Evolutionary conservation across 1,139 yeast genomes (phyloP).

Genomic region (Blastobotrys arbuscula): DNA sequence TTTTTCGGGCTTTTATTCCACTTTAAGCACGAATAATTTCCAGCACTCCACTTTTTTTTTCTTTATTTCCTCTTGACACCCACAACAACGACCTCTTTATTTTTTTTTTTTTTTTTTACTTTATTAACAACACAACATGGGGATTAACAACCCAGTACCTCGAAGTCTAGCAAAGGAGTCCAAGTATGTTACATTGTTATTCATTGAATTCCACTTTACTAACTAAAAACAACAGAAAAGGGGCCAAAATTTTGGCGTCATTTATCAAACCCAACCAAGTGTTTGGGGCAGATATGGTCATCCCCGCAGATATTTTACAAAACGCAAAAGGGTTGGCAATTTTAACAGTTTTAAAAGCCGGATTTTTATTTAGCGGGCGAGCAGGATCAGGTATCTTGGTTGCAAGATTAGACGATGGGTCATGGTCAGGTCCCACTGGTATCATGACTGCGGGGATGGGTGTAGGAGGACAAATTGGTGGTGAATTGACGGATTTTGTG

Average conservation of each 20-base stretch:
- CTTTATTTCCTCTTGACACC: not conserved
- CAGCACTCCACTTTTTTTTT: not conserved
- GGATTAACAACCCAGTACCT: conserved; percentile 92
- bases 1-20: too few species aligned
- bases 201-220: not conserved
- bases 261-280: conserved; percentile 95
- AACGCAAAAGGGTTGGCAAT: conserved; percentile 92
- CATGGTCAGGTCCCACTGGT: conserved; percentile 98
- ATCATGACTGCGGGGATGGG: conserved; percentile 97
- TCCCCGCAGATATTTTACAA: conserved; percentile 82
- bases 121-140: conserved; percentile 38
- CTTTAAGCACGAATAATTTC: too few species aligned
- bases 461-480: conserved; percentile 96
- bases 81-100: conserved; percentile 1
- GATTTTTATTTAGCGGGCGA: conserved; percentile 91
- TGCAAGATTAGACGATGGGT: conserved; percentile 88
- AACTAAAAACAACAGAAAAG: conserved; percentile 50
- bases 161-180: conserved; percentile 83
- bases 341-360: conserved; percentile 93
- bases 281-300: conserved; percentile 79
- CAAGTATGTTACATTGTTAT: conserved; percentile 47
- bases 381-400: conserved; percentile 97
- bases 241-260: conserved; percentile 87
- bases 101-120: not conserved
- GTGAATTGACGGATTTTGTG: conserved; percentile 93